Percentiles rank a stretch among this genome's conserved stretches.
Evolutionary conservation across 352 stramenopile species (phyloP).

Genomic region (Phytophthora palmivora): DNA sequence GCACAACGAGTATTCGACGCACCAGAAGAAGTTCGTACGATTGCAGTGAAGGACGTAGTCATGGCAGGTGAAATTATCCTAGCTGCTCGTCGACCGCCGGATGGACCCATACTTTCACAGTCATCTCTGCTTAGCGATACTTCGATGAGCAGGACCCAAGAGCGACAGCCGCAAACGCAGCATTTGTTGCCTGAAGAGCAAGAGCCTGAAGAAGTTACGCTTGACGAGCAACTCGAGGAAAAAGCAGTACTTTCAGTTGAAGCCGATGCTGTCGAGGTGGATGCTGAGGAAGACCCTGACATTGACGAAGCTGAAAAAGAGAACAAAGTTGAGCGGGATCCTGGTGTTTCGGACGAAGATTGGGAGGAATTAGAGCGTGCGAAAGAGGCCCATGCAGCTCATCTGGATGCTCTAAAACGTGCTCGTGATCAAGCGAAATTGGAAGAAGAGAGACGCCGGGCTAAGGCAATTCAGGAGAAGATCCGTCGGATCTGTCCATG

Average conservation of each 20-base stretch:
- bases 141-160: conserved; percentile 10
- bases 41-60: conserved; percentile 53
- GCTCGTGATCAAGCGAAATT: conserved; percentile 44
- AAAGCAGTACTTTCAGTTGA: neutral
- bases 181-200: conserved; percentile 3
- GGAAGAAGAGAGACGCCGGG: conserved; percentile 46
- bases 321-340: conserved; percentile 42
- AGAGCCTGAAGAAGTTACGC: conserved; percentile 1
- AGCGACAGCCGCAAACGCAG: neutral
- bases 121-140: conserved; percentile 8
- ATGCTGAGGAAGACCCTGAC: conserved; percentile 29
- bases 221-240: conserved; percentile 24
- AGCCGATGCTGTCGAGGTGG: conserved; percentile 23
- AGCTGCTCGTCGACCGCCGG: conserved; percentile 45
- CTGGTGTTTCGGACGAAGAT: conserved; percentile 62
- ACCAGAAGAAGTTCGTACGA: conserved; percentile 55
- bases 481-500: conserved; percentile 73
- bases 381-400: conserved; percentile 55
- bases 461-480: conserved; percentile 57
- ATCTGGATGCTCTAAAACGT: conserved; percentile 44
- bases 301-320: conserved; percentile 21
- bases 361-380: conserved; percentile 74
- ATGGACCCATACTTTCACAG: conserved; percentile 37
- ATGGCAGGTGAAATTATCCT: conserved; percentile 48
- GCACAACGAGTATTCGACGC: conserved; percentile 59